A percentile compares a stretch with the other conserved stretches of the same genome.
These are phyloP conservation scores for Herpetomonas samuelpessoai DNA, from an alignment of 208 protist genomes.

Conservation along the genomic window DNA sequence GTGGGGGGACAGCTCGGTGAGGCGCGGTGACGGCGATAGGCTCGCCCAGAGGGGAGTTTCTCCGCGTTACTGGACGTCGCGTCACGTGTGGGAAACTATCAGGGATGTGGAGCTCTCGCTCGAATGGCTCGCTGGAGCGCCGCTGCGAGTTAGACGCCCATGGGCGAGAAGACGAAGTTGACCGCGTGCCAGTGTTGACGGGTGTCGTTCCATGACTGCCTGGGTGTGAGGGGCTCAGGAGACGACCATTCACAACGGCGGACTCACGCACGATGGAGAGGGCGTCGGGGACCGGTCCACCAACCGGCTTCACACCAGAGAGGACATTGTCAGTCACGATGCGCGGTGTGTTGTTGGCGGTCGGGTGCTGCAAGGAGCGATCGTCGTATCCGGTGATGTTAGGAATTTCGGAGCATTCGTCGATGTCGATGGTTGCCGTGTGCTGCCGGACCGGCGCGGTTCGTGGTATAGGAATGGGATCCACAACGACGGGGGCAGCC, in stretches of 20 bases:
- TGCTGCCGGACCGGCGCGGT: neutral
- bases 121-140: neutral
- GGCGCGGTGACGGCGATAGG: too few relatives aligned
- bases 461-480: neutral
- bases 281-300: neutral
- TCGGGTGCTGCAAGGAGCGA: neutral
- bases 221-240: neutral
- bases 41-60: too few relatives aligned
- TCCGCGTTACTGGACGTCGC: neutral
- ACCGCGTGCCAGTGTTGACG: neutral
- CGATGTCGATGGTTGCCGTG: conserved; percentile 4
- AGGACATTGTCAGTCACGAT: neutral
- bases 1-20: too few relatives aligned
- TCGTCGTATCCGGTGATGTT: neutral
- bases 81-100: neutral
- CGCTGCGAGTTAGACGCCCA: too few relatives aligned
- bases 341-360: conserved; percentile 1
- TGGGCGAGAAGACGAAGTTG: too few relatives aligned
- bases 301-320: neutral
- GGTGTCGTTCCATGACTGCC: neutral
- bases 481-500: neutral
- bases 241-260: neutral
- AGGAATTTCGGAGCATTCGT: neutral
- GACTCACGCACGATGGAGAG: neutral
- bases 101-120: neutral